Percentiles rank a stretch among this genome's conserved stretches.
Conservation (phyloP, 164 flowering plant genomes). For the Chimonanthus salicifolius region DNA sequence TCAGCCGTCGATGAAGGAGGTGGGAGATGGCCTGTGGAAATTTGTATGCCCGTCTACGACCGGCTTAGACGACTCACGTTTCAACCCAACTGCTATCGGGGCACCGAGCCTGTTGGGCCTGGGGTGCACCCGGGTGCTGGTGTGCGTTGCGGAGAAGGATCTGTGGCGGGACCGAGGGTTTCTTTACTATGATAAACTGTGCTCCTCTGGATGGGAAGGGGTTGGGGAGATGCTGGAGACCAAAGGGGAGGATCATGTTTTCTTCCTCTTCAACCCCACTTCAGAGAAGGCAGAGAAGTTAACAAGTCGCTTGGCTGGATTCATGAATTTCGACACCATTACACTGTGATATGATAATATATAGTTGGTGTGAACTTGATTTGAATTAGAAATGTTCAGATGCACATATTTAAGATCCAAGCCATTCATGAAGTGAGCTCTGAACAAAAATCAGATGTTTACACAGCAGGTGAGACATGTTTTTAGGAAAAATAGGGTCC, state of each 20-base stretch:
- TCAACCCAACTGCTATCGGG: constrained; percentile 48
- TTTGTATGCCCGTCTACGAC: constrained; percentile 34
- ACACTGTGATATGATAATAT: too few species aligned
- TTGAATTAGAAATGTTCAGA: too few species aligned
- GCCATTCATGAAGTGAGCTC: too few species aligned
- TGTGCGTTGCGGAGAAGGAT: constrained; percentile 50
- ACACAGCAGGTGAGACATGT: too few species aligned
- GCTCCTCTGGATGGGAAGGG: constrained; percentile 44
- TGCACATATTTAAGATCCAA: too few species aligned
- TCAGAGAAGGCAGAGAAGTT: constrained; percentile 34
- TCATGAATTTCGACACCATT: constrained; percentile 12
- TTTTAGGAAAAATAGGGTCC: too few species aligned
- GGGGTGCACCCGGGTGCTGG: constrained; percentile 36
- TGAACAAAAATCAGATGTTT: too few species aligned
- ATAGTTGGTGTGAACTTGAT: too few species aligned
- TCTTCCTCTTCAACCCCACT: constrained; percentile 35
- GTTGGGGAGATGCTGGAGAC: constrained; percentile 41
- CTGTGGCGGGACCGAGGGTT: constrained; percentile 40
- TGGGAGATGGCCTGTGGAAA: constrained; percentile 43
- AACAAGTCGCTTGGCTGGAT: constrained; percentile 30
- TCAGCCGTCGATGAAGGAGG: not conserved
- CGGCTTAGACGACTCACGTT: constrained; percentile 46
- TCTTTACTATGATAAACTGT: constrained; percentile 37
- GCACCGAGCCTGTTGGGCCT: constrained; percentile 26
- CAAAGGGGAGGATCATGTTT: constrained; percentile 44